Conservation (phyloP, 371 early-diverging fungal genomes). For the Syncephalastrum racemosum region DNA sequence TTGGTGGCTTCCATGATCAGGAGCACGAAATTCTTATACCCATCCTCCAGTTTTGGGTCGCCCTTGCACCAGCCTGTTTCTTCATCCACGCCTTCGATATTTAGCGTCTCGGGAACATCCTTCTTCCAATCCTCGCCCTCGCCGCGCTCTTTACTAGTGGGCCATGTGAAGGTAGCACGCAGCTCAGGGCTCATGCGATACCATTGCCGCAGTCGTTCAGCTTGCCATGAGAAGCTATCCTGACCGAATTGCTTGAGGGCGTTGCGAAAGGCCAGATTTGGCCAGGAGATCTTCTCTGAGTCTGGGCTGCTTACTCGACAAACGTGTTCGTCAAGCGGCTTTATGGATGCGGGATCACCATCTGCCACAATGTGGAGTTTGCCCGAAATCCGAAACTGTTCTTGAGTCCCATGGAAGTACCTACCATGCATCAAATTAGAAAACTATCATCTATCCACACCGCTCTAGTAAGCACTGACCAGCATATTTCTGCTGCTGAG, state of each 20-base stretch:
- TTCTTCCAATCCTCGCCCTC: background rate
- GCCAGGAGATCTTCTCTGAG: background rate
- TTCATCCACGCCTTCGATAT: constrained; percentile 17
- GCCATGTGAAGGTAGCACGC: constrained; percentile 23
- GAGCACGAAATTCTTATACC: constrained; percentile 30
- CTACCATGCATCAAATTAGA: constrained; percentile 10
- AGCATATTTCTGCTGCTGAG: constrained; percentile 34
- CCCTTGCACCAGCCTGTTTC: constrained; percentile 15
- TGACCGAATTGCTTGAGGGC: background rate
- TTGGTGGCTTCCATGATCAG: constrained; percentile 21
- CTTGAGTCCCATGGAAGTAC: constrained; percentile 38
- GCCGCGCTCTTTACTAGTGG: background rate
- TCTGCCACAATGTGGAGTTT: background rate
- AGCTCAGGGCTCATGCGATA: constrained; percentile 21
- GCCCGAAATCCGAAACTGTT: constrained; percentile 36
- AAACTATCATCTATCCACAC: background rate
- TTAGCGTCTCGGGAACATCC: background rate
- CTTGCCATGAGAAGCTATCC: constrained; percentile 30
- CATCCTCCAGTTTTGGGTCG: constrained; percentile 20
- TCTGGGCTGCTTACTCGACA: background rate
- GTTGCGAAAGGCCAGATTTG: constrained; percentile 1
- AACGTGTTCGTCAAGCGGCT: background rate
- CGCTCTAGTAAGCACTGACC: constrained; percentile 21
- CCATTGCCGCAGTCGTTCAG: constrained; percentile 30
- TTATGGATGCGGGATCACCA: background rate